Conservation (phyloP, 2,329 filamentous ascomycete genomes). For the Aspergillus fumigatiaffinis region DNA sequence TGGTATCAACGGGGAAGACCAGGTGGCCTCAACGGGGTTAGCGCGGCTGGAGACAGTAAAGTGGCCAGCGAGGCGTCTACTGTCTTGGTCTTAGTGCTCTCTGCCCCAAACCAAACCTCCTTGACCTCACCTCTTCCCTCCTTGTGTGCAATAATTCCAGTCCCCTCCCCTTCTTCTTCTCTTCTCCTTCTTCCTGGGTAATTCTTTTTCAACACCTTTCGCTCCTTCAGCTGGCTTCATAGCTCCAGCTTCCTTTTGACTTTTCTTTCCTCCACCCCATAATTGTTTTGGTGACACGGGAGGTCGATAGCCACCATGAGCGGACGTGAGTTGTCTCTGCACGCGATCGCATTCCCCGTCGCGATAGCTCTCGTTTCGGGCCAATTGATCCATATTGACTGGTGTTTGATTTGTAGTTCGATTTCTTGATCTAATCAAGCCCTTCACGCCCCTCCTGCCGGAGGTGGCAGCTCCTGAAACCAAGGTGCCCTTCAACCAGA, state of each 20-base stretch:
- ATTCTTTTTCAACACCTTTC: constrained; percentile 21
- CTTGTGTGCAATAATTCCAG: constrained; percentile 16
- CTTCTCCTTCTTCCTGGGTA: constrained; percentile 21
- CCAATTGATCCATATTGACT: constrained; percentile 28
- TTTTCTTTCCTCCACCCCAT: constrained; percentile 16
- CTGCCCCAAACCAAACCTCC: constrained; percentile 20
- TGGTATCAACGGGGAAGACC: constrained; percentile 16
- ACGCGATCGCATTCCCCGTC: constrained; percentile 24
- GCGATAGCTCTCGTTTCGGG: constrained; percentile 15
- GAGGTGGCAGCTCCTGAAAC: constrained; percentile 98
- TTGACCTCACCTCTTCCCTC: constrained; percentile 15
- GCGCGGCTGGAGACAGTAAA: constrained; percentile 33
- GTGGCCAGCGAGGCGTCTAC: constrained; percentile 33
- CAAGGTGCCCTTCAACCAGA: constrained; percentile 98
- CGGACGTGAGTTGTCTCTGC: constrained; percentile 49
- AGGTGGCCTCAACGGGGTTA: constrained; percentile 37
- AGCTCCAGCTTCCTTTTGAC: constrained; percentile 28
- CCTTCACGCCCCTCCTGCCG: constrained; percentile 98
- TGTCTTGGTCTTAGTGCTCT: constrained; percentile 11
- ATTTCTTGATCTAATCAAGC: constrained; percentile 99
- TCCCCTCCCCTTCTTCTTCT: constrained; percentile 13
- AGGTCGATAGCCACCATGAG: constrained; percentile 51
- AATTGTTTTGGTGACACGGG: constrained; percentile 26
- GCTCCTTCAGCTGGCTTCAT: constrained; percentile 33
- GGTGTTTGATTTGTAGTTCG: constrained; percentile 61